Base-by-base conservation (phyloP, 192 early-diverging fungal species). In the Coemansia sp. region DNA sequence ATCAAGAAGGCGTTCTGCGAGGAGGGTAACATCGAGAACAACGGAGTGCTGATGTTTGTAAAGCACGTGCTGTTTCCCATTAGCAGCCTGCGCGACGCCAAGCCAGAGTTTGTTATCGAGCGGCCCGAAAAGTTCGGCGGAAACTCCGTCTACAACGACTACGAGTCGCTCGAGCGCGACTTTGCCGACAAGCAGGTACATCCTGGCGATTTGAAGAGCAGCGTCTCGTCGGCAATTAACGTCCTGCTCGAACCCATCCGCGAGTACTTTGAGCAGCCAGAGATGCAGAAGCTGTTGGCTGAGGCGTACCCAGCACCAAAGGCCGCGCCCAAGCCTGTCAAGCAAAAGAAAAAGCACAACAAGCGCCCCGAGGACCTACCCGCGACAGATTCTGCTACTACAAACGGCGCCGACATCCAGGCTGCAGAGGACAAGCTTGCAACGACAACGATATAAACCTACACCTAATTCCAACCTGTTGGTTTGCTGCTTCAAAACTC, bases 1-100 rank as follows among this genome's bases (percentile, higher is more conserved):
- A 73, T 99, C 72, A 90, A 89, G 71, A 94, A 93, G 84, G 94
- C 98, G 48, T 98, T 97, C 82, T 99, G 98, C 80, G 96, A 97
- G 78, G 93, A 94, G 79, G 95, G 95, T 46, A 97, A 95, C 68
- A 84, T 98, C 41, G 82, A 85, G 15, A 89, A 94, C 62, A 99
- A 99, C 84, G 96, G 96, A 39, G 84, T 98, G 45, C 81, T 99
- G 69, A 78, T 91, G 39, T 99, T 99, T 81, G 81, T 93, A 72
- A 92, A 94, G 74, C 77, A 81, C 20, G 98, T 99, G 62, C 87
- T 95, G 52, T 94, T 99, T 85, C 96, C 98, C 24, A 77, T 93
- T 57, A 86, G 88, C 60, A 86, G 86, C n/a, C 88, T 95, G 65
- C 85, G 87, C 62, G 78, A 66, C 16, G 66, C 72, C 57, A 56